Evolutionary conservation across 2,329 filamentous ascomycete species (phyloP).

Genomic region (Verticillium tricorpus): DNA sequence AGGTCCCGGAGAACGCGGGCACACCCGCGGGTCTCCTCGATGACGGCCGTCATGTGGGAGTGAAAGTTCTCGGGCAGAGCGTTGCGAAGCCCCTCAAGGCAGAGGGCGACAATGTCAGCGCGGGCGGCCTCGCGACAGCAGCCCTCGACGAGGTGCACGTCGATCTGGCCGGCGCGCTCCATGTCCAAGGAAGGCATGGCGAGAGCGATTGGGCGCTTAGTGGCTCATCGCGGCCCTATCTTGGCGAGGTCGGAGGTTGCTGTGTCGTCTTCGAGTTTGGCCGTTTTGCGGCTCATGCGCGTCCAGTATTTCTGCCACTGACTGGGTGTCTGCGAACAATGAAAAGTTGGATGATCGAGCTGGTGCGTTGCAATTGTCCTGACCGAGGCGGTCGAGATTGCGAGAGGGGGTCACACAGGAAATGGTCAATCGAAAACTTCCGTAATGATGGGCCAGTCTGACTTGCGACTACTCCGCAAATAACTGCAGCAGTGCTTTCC

Average conservation of each 20-base stretch:
- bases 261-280: neutral
- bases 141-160: conserved; percentile 40
- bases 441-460: neutral
- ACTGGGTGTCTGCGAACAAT: neutral
- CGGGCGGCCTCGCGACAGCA: conserved; percentile 52
- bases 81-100: conserved; percentile 44
- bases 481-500: neutral
- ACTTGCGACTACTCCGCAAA: neutral
- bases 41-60: conserved; percentile 41
- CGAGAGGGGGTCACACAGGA: neutral
- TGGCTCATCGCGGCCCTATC: neutral
- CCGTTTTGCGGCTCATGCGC: neutral
- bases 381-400: neutral
- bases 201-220: neutral
- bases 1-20: conserved; percentile 47
- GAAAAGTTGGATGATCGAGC: neutral
- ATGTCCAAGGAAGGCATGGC: conserved; percentile 4
- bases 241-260: conserved; percentile 3
- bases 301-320: neutral
- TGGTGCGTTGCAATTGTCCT: neutral
- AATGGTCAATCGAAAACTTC: neutral
- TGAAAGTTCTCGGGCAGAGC: conserved; percentile 38
- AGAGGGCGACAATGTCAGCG: conserved; percentile 41
- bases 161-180: conserved; percentile 19
- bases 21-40: conserved; percentile 40